Conservation (phyloP, 208 protist species). For the Leishmania mexicana region DNA sequence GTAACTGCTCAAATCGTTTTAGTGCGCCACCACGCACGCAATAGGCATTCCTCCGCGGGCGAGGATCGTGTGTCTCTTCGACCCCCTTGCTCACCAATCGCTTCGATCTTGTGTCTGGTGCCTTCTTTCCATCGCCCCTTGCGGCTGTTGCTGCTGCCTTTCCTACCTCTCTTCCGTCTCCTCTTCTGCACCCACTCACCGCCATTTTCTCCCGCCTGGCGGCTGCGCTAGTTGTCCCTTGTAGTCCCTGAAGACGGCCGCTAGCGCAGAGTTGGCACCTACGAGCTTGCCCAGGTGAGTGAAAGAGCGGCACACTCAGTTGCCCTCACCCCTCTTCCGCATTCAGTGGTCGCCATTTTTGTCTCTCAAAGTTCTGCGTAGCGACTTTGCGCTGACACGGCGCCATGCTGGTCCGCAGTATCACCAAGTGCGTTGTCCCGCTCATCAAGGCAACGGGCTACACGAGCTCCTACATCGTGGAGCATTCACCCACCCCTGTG, state of each 20-base stretch:
- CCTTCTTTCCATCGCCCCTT: not conserved
- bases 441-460: slow-evolving; percentile 64
- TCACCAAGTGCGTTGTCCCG: slow-evolving; percentile 43
- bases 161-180: not conserved
- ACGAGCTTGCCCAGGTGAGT: slow-evolving; percentile 3
- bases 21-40: not conserved
- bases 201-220: not conserved
- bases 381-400: not conserved
- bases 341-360: not conserved
- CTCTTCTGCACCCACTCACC: not conserved
- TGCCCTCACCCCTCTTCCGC: not conserved
- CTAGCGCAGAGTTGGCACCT: slow-evolving; percentile 1
- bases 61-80: not conserved
- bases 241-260: not conserved
- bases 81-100: not conserved
- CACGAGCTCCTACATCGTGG: slow-evolving; percentile 26
- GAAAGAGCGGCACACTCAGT: not conserved
- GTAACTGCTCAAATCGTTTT: not conserved
- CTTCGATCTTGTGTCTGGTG: not conserved
- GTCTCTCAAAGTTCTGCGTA: not conserved
- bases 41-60: not conserved
- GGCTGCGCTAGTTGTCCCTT: not conserved
- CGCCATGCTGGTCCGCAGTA: slow-evolving; percentile 27
- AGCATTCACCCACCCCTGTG: slow-evolving; percentile 17
- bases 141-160: not conserved